These are phyloP conservation scores for Isabelozyma gotoi DNA, from an alignment of 805 yeast genomes.

Conservation along the genomic window DNA sequence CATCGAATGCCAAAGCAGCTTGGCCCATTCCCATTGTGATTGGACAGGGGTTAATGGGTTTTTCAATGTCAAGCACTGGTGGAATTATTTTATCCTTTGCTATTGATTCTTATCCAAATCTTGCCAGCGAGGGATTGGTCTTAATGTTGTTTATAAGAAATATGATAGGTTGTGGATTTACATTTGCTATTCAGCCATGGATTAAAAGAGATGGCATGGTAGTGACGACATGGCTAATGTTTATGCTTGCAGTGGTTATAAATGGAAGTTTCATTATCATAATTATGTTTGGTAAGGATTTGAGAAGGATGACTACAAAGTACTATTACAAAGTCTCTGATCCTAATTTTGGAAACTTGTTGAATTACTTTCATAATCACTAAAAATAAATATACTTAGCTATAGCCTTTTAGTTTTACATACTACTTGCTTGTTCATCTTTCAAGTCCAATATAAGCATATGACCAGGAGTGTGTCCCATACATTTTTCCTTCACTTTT, in stretches of 20 bases:
- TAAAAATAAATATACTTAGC: not conserved
- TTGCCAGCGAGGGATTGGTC: slow-evolving; percentile 33
- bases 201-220: slow-evolving; percentile 37
- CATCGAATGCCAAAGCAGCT: slow-evolving; percentile 12
- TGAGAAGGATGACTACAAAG: slow-evolving; percentile 39
- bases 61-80: slow-evolving; percentile 30
- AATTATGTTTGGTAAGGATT: slow-evolving; percentile 40
- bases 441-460: slow-evolving; percentile 34
- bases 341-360: no score
- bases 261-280: slow-evolving; percentile 40
- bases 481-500: slow-evolving; percentile 24
- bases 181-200: slow-evolving; percentile 50
- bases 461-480: slow-evolving; percentile 36
- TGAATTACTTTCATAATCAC: no score
- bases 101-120: slow-evolving; percentile 28
- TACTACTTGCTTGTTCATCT: slow-evolving; percentile 16
- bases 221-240: slow-evolving; percentile 45
- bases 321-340: no score
- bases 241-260: slow-evolving; percentile 40
- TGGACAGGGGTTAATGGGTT: slow-evolving; percentile 30
- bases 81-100: slow-evolving; percentile 29
- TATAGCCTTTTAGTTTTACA: not conserved
- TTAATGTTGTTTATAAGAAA: slow-evolving; percentile 33
- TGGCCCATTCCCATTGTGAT: slow-evolving; percentile 30
- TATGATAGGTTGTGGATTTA: slow-evolving; percentile 43